Evolutionary conservation across 2,329 filamentous ascomycete species (phyloP).

Genomic region (Fusarium kyushuense): DNA sequence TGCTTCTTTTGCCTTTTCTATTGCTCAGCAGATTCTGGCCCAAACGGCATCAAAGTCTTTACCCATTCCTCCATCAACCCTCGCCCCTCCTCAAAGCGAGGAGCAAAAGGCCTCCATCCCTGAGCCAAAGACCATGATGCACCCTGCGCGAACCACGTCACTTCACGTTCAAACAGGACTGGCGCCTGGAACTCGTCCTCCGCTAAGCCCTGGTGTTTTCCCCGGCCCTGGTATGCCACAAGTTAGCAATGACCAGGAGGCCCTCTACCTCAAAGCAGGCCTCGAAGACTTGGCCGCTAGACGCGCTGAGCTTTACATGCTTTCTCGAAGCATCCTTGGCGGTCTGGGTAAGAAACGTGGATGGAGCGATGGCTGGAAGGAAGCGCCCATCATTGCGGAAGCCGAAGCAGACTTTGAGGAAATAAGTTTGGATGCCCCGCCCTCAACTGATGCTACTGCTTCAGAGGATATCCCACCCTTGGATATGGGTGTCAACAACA

Average conservation of each 20-base stretch:
- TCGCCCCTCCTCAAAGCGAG: conserved; percentile 60
- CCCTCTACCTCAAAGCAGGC: conserved; percentile 70
- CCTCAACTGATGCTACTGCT: conserved; percentile 17
- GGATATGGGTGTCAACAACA: conserved; percentile 56
- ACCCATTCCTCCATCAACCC: conserved; percentile 71
- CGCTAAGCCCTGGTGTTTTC: conserved; percentile 66
- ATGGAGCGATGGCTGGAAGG: conserved; percentile 83
- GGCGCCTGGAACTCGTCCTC: conserved; percentile 53
- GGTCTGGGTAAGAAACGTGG: conserved; percentile 76
- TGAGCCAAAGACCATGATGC: conserved; percentile 78
- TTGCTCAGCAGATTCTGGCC: conserved; percentile 79
- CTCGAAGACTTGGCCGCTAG: conserved; percentile 85
- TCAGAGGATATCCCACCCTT: conserved; percentile 39
- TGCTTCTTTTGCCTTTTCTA: conserved; percentile 81
- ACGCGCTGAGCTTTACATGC: conserved; percentile 82
- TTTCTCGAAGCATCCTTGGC: conserved; percentile 84
- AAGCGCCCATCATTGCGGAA: conserved; percentile 65
- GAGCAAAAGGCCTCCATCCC: conserved; percentile 73
- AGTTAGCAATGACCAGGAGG: conserved; percentile 56
- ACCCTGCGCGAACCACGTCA: conserved; percentile 74
- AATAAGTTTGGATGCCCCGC: conserved; percentile 64
- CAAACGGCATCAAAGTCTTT: conserved; percentile 78
- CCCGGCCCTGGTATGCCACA: conserved; percentile 61
- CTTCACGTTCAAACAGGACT: conserved; percentile 59
- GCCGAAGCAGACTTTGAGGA: conserved; percentile 67